phyloP scores from a whole-genome alignment of 2,329 filamentous ascomycete genomes.

The Emmonsiellopsis sp. region DNA sequence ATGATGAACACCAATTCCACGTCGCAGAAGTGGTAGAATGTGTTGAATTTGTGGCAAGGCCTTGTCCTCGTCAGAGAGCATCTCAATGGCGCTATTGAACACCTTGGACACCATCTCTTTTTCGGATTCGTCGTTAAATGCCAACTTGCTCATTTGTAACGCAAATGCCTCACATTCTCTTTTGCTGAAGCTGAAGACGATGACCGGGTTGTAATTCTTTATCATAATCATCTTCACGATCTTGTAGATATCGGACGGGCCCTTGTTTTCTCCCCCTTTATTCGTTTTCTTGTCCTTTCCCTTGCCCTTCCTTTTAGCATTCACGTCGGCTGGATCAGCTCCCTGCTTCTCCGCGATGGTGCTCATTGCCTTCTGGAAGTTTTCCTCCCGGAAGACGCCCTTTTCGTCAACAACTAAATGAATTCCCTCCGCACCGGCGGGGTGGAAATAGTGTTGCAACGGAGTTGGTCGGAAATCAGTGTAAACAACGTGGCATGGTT shows the following conservation, averaged over 20 bases:
- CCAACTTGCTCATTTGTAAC: constrained; percentile 72
- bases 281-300: constrained; percentile 88
- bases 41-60: constrained; percentile 82
- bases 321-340: constrained; percentile 67
- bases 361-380: constrained; percentile 94
- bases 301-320: constrained; percentile 73
- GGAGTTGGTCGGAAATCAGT: constrained; percentile 97
- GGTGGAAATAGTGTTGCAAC: constrained; percentile 96
- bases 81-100: constrained; percentile 86
- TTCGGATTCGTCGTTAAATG: constrained; percentile 94
- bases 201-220: constrained; percentile 94
- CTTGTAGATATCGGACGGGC: constrained; percentile 81
- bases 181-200: constrained; percentile 99
- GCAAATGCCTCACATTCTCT: constrained; percentile 89
- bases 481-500: constrained; percentile 97
- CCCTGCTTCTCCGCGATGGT: constrained; percentile 82
- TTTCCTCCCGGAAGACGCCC: constrained; percentile 89
- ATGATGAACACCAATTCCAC: constrained; percentile 95
- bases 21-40: constrained; percentile 76
- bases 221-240: constrained; percentile 98
- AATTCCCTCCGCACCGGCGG: constrained; percentile 83
- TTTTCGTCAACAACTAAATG: constrained; percentile 95
- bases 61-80: constrained; percentile 84
- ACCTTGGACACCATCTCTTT: constrained; percentile 91
- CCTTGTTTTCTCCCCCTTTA: constrained; percentile 68